Base-by-base conservation (phyloP, 306 rosid genomes). In the Dryas alaskensis region DNA sequence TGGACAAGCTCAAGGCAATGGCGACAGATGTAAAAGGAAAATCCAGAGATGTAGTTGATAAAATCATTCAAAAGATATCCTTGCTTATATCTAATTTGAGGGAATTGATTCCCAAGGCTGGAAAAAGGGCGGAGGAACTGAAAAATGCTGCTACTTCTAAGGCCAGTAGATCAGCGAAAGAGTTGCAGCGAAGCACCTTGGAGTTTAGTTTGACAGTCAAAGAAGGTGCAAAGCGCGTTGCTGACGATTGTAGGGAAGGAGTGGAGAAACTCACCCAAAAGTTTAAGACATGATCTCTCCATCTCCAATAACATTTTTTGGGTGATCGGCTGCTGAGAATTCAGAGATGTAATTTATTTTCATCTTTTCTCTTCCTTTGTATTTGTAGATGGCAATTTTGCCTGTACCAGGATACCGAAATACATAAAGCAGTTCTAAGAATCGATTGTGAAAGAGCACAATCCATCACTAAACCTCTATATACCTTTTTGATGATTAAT, bases 211-310 rank as follows among this genome's bases (percentile, higher is more conserved):
- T 48, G 64, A 71, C 84, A 0, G 4, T 92, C 50, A 88, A 84
- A 80, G 99, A 89, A 63, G 90, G 97, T 31, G 87, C 92, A 49
- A 92, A 89, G 88, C 80, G 92, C 14, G 87, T 87, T 10, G 97
- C 85, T 0, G 92, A 87, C 53, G 97, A 92, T 73, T 94, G 96
- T 75, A 88, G 89, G 86, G 99, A 84, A 77, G 98, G 97, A 58
- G 98, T 95, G 17, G 98, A 83, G 86, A 95, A 87, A 83, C 83
- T 95, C 73, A 81, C 90, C 73, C 98, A 90, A 59, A 94, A 85
- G 87, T 92, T 95, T 80, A 92, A 86, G 84, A 82, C 93, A 59
- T 91, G 82, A 90, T 72, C 50, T 19, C 44, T 63, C 43, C 31
- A 66, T 11, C 68, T 50, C 40, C 6, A 62, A 60, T 52, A 66